Percentiles rank a stretch among this genome's conserved stretches.
Conservation (phyloP, 495 filamentous ascomycete genomes). For the Penicillium antarcticum region DNA sequence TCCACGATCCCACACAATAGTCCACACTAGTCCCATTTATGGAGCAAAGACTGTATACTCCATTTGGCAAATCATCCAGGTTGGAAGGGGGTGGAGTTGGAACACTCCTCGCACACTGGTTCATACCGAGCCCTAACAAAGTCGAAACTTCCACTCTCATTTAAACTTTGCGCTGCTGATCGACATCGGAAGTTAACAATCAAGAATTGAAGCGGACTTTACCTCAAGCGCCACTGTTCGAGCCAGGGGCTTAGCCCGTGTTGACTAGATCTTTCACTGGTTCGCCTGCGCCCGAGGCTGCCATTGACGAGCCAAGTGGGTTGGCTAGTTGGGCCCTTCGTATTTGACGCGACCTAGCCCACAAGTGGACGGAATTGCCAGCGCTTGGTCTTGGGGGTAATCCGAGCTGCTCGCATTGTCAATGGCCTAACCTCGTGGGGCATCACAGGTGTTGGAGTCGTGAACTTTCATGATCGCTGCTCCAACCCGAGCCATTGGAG, state of each 20-base stretch:
- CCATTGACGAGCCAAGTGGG: conserved; percentile 1
- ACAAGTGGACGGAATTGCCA: neutral
- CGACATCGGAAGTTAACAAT: neutral
- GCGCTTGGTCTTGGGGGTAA: too few species aligned
- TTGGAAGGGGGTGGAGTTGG: neutral
- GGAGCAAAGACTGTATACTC: neutral
- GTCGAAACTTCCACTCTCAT: neutral
- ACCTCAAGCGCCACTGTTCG: neutral
- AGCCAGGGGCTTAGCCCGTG: neutral
- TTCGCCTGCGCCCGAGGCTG: neutral
- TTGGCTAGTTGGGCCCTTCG: neutral
- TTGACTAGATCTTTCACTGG: neutral
- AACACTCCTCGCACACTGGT: too few species aligned
- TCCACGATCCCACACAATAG: conserved; percentile 6
- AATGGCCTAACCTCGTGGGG: too few species aligned
- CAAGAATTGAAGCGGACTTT: neutral
- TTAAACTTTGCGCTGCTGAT: conserved; percentile 11
- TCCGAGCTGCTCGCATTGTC: too few species aligned
- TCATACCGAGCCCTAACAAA: too few species aligned
- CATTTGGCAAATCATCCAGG: neutral
- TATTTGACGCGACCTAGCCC: neutral
- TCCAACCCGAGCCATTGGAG: neutral
- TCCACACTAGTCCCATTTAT: conserved; percentile 1
- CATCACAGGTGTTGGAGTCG: too few species aligned
- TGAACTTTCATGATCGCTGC: too few species aligned